Evolutionary conservation across 345 rosid species (phyloP), one percentile per base, ranked within the genome.

Genomic region (Arabidopsis arenosa): DNA sequence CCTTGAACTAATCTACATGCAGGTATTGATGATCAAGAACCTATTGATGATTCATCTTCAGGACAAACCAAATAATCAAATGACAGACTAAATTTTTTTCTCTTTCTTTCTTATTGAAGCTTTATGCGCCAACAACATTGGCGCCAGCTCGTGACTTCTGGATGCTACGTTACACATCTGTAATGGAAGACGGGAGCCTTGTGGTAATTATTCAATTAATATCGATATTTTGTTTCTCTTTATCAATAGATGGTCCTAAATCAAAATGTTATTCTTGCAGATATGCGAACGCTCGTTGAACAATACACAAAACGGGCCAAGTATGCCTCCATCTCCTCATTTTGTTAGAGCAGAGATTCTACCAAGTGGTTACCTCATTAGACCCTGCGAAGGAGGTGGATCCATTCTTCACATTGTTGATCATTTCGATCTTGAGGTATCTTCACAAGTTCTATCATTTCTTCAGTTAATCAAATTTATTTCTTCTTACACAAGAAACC

Each of bases 381-480:
- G 99, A 73, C 99, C 99, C 10, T 95, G 99, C 75, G 99, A 95
- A 85, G 98, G 98, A 37, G 97, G 98, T 68, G 98, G 98, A 21
- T 94, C 98, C 23, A 87, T 94, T 71, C 86, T 95, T 80, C 97
- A 95, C 74, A 84, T 95, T 49, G 99, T 95, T 45, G 97, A 95
- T 77, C 99, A 95, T 80, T 63, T 90, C 79, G 97, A 95, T 84
- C 85, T 92, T 49, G 99, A 92, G 97, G 99, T 92, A 47, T 3
- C 32, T 4, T 28, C 44, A 8, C 13, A 53, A 15, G 65, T 40
- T 58, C 5, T 15, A 26, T 7, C 23, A 10, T 26, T 13, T 33
- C 6, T 13, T 26, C 26, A 23, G 26, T 23, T 23, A 1, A 15
- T 33, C 12, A 15, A 28, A 18, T 9, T 4, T 60, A 9, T 77